Base-by-base conservation (phyloP, 2,329 filamentous ascomycete genomes). In the Diaporthe citriasiana region DNA sequence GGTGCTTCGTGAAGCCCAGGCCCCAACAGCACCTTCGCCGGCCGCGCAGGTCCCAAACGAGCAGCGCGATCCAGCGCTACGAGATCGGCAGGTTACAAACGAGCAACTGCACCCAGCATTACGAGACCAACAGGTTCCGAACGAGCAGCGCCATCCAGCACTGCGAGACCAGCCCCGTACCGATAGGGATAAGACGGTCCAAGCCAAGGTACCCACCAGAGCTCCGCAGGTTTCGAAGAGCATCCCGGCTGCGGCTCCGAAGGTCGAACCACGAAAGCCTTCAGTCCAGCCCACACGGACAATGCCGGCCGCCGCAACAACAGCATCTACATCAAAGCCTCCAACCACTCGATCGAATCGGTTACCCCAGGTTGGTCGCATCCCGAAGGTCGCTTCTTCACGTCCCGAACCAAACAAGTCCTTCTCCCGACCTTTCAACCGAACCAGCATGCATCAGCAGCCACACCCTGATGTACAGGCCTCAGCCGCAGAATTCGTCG, bases 391-490 rank as follows among this genome's bases (percentile, higher is more conserved):
- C 5, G 87, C 96, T 40, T 94, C 91, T 59, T 91, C 89, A 60
- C 89, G 92, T 70, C 86, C 91, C 47, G 89, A 93, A 76, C 90
- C 90, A 63, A 89, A 93, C 1, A 92, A 91, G 80, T 97, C 94
- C 42, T 98, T 98, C 81, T 98, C 95, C 4, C 88, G 95, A 12
- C 95, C 95, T 0, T 97, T 98, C 80, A 87, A 91, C 77, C 83
- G 88, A 65, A 81, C 87, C 17, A 91, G 89, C 77, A 76, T 87
- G 56, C 85, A 88, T 45, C 77, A 82, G 17, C 71, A 51, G 27
- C 80, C 82, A 15, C 77, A 83, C 3, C 76, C 78, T 13, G 73
- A 76, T 73, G 71, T 79, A 70, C 71, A 79, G 59, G 57, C 79
- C 69, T 66, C 83, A 15, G 80, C 84, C 76, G 73, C 82, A 70